Evolutionary conservation across 2,329 filamentous ascomycete species (phyloP), one percentile per base, ranked within the genome.

Genomic region (Harringtonia aguacate): DNA sequence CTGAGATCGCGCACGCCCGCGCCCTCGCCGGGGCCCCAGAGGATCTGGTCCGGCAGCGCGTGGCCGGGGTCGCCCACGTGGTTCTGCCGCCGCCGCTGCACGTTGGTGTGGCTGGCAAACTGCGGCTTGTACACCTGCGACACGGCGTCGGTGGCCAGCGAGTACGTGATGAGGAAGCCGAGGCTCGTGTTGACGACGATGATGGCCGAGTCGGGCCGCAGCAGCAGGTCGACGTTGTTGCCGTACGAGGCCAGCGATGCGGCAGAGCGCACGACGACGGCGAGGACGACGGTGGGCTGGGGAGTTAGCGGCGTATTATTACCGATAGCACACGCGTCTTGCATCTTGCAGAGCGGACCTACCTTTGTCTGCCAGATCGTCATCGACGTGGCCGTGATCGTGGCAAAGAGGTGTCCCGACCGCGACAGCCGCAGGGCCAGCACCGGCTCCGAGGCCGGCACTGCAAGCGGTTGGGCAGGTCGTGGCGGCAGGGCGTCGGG

Each of bases 301-400:
- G 3, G 20, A 33, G 31, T 42, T 22, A 4, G 36, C n/a, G 18
- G 28, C n/a, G n/a, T n/a, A n/a, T n/a, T n/a, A n/a, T n/a, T n/a
- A n/a, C n/a, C n/a, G n/a, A n/a, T n/a, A n/a, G n/a, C 17, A 29
- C 17, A 13, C 20, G n/a, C 29, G n/a, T 35, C 17, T 6, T 41
- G n/a, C 21, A 10, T 29, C 4, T 33, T 12, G 9, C 7, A 10
- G 13, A 39, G n/a, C n/a, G n/a, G n/a, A n/a, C 15, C 22, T 72
- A 88, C 87, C 75, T 90, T 90, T 44, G 86, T 90, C 66, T 98
- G 92, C 92, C 92, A 98, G 52, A 98, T 74, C n/a, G 85, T 87
- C 61, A 98, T 78, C 13, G 85, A 84, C 2, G 85, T 85, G 6
- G 76, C 68, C 1, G 90, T 95, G 57, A 95, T 86, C 38, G 87